Base-by-base conservation (phyloP, 371 early-diverging fungal species). In the Zychaea mexicana region DNA sequence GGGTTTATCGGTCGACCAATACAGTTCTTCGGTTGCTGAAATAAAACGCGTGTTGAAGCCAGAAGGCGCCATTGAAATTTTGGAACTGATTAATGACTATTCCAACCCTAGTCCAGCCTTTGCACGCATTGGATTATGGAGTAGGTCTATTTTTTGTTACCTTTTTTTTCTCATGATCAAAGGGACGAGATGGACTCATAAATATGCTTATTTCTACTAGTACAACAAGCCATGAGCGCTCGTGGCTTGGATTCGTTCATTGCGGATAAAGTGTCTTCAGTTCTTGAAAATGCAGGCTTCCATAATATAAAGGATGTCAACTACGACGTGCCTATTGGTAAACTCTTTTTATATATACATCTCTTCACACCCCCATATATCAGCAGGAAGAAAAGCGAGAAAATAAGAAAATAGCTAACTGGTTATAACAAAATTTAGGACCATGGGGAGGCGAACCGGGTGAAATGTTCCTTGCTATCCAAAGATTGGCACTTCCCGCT, bases 31-130 rank as follows among this genome's bases (percentile, higher is more conserved):
- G 0, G 52, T 82, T 2, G 13, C 70, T 8, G 78, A 82, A 63
- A 76, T 82, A 57, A 73, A 71, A 24, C 79, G 82, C 22, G 60
- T 82, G 17, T 54, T 79, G 6, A 77, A 77, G 52, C 67, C 76
- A 12, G 70, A 61, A 21, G 82, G 82, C 15, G 65, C 52, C 17
- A 71, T 82, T 24, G 82, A 82, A 54, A 65, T 77, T 3, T 27
- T 82, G 12, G 82, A 82, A 52, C 49, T 82, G 15, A 71, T 81
- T 21, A 78, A 72, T 31, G 62, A 71, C 3, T 81, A 72, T 54
- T 49, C 42, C 5, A 61, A 76, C 45, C 70, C 73, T 3, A 67
- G 72, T 3, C 75, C 78, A 32, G 74, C 74, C 17, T 68, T 78
- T n/a, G 52, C 61, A 7, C 54, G 69, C 10, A 71, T 81, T 4